Evolutionary conservation across 2,329 filamentous ascomycete species (phyloP).

Genomic region (Cladosporium colombiae): DNA sequence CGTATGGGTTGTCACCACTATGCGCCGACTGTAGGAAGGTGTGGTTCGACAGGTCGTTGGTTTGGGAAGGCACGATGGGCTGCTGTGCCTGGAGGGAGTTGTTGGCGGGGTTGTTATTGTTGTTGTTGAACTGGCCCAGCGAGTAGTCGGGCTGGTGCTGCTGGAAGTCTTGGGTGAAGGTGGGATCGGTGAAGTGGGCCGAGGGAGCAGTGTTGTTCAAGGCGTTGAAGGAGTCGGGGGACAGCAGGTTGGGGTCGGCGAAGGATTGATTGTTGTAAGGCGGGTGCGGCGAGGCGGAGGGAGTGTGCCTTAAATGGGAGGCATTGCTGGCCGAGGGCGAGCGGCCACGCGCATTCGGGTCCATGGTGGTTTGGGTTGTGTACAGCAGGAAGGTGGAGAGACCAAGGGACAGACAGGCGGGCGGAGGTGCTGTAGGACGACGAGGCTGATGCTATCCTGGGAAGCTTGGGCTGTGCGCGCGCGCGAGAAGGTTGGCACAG

Average conservation of each 20-base stretch:
- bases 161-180: slow-evolving; percentile 49
- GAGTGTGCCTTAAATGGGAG: slow-evolving; percentile 33
- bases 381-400: not conserved
- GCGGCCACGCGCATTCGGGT: slow-evolving; percentile 27
- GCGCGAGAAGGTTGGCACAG: slow-evolving; percentile 16
- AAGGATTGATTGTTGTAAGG: slow-evolving; percentile 27
- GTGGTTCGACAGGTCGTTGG: slow-evolving; percentile 43
- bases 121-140: slow-evolving; percentile 38
- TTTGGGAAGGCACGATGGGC: slow-evolving; percentile 33
- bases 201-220: slow-evolving; percentile 34
- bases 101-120: slow-evolving; percentile 21
- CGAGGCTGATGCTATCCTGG: slow-evolving; percentile 21
- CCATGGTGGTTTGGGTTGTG: slow-evolving; percentile 15
- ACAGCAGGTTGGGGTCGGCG: slow-evolving; percentile 21
- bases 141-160: slow-evolving; percentile 42
- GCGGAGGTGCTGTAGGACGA: not conserved
- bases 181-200: slow-evolving; percentile 31
- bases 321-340: slow-evolving; percentile 32
- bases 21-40: slow-evolving; percentile 43
- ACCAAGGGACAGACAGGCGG: not conserved
- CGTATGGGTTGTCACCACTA: slow-evolving; percentile 56
- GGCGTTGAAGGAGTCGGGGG: slow-evolving; percentile 21
- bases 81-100: slow-evolving; percentile 33
- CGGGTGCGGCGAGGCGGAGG: slow-evolving; percentile 34
- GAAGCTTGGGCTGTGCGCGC: slow-evolving; percentile 11